Conservation (phyloP, 768 basidiomycete species). For the Russula vinacea region DNA sequence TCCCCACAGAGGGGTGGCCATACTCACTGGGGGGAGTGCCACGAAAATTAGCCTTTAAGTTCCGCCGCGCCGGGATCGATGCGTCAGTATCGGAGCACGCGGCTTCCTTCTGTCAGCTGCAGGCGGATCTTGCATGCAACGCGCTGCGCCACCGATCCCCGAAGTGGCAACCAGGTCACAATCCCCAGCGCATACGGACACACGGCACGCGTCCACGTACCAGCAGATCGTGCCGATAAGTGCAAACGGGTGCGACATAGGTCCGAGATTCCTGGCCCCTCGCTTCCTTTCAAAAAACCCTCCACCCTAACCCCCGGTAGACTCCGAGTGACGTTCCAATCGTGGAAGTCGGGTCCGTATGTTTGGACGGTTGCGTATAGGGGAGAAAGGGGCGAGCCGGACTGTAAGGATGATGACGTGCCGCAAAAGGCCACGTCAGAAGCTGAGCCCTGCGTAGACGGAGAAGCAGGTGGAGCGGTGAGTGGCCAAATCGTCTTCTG, state of each 20-base stretch:
- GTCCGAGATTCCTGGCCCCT: conserved; percentile 4
- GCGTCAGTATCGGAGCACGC: background rate
- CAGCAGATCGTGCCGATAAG: conserved; percentile 25
- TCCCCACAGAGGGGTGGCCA: background rate
- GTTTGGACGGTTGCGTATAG: background rate
- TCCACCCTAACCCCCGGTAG: conserved; percentile 16
- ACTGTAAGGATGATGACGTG: conserved; percentile 17
- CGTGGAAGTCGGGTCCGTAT: conserved; percentile 15
- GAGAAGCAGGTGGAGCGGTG: conserved; percentile 14
- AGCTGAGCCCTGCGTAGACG: conserved; percentile 25
- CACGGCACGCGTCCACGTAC: conserved; percentile 21
- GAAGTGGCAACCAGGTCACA: conserved; percentile 18
- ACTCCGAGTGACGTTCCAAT: conserved; percentile 17
- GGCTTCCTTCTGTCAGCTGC: conserved; percentile 16
- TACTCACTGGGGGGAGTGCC: background rate
- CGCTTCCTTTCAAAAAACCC: conserved; percentile 5
- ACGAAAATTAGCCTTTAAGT: conserved; percentile 17
- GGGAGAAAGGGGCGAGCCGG: background rate
- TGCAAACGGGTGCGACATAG: conserved; percentile 22
- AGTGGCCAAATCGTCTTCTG: conserved; percentile 23
- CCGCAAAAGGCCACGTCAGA: conserved; percentile 26
- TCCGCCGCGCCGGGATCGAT: conserved; percentile 9
- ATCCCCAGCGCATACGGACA: conserved; percentile 3
- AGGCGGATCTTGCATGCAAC: conserved; percentile 22
- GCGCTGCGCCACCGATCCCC: conserved; percentile 24